These are phyloP conservation scores for Backusella tuberculispora DNA, from an alignment of 192 early-diverging fungal genomes.

Conservation along the genomic window DNA sequence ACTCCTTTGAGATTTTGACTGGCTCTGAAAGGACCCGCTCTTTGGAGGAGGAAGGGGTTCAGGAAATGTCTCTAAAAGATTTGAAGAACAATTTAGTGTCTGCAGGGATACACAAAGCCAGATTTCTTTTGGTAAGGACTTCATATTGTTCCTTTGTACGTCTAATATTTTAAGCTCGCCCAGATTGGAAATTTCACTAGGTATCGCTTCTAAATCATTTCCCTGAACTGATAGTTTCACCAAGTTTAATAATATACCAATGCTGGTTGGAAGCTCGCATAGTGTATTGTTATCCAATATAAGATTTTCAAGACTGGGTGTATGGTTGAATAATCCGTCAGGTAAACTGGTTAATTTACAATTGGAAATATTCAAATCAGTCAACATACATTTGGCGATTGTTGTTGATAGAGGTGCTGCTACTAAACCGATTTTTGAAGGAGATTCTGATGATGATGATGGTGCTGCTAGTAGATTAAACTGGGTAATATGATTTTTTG, in stretches of 20 bases:
- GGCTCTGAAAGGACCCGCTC: conserved; percentile 2
- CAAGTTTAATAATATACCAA: conserved; percentile 59
- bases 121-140: conserved; percentile 70
- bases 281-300: conserved; percentile 74
- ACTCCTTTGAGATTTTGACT: conserved; percentile 8
- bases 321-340: conserved; percentile 58
- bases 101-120: conserved; percentile 78
- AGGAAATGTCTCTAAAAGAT: conserved; percentile 80
- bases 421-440: background rate
- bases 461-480: conserved; percentile 56
- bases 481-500: conserved; percentile 75
- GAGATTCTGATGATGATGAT: conserved; percentile 8
- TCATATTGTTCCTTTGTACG: conserved; percentile 77
- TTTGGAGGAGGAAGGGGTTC: conserved; percentile 54
- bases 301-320: conserved; percentile 59
- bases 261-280: conserved; percentile 62
- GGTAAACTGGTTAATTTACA: conserved; percentile 73
- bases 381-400: conserved; percentile 25
- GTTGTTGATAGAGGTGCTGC: background rate
- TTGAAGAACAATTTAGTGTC: conserved; percentile 78
- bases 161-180: conserved; percentile 64
- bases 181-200: conserved; percentile 67
- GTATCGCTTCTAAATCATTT: conserved; percentile 70
- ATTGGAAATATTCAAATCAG: conserved; percentile 59
- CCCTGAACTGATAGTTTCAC: conserved; percentile 62